A percentile compares a stretch with the other conserved stretches of the same genome.
phyloP scores from a whole-genome alignment of 2,329 filamentous ascomycete species.

The Cytospora mali region DNA sequence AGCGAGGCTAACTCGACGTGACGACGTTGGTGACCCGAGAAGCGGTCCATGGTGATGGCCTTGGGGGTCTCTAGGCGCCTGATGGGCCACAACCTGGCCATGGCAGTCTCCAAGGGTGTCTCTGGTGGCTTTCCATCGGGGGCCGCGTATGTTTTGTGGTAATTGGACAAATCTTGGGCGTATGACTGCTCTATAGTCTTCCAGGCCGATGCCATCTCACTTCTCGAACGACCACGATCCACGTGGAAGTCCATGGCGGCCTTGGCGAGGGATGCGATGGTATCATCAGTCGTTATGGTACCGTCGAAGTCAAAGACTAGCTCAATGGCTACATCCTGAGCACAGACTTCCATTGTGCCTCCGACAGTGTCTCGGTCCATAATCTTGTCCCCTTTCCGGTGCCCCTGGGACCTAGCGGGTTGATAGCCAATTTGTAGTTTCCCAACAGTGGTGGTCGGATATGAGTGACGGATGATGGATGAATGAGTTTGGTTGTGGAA shows the following conservation, averaged over 20 bases:
- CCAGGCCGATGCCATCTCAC: conserved; percentile 46
- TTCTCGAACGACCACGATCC: conserved; percentile 27
- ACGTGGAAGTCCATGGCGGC: conserved; percentile 44
- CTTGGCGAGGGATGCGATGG: conserved; percentile 50
- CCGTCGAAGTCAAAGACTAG: conserved; percentile 63
- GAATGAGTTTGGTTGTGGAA: background rate
- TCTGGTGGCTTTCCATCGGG: background rate
- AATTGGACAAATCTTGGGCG: conserved; percentile 44
- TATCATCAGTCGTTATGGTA: conserved; percentile 59
- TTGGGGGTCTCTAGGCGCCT: background rate
- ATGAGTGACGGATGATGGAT: background rate
- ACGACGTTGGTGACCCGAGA: conserved; percentile 34
- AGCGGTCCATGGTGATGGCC: background rate
- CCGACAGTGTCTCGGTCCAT: background rate
- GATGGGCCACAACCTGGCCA: background rate
- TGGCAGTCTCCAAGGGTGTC: background rate
- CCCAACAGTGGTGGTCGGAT: background rate
- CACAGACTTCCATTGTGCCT: background rate
- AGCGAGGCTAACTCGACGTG: conserved; percentile 51
- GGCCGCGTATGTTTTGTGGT: conserved; percentile 32
- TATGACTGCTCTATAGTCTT: conserved; percentile 50
- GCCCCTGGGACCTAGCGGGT: background rate
- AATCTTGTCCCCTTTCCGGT: background rate
- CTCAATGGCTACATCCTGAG: conserved; percentile 1
- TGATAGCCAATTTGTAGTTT: background rate